Base-by-base conservation (phyloP, 2,329 filamentous ascomycete genomes). In the Ophiosphaerella korrae region DNA sequence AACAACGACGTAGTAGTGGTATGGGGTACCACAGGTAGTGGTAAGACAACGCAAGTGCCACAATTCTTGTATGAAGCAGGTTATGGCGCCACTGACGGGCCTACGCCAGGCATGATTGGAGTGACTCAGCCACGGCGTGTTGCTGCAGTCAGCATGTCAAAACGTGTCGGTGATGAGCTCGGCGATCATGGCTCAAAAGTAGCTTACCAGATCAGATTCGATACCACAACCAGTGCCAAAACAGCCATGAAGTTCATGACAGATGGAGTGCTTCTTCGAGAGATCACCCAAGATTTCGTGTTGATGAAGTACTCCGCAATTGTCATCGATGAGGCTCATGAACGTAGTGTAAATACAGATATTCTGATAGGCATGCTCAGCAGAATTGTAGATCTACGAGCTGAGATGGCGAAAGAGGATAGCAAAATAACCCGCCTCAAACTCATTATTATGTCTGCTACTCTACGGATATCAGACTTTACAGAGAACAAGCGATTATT, bases 191-290 rank as follows among this genome's bases (percentile, higher is more conserved):
- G 86, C n/a, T 80, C 87, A 23, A 83, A 84, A 41, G 92, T 99
- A 6, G 90, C 90, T 4, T 95, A 97, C 71, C 94, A 74, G 71
- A 97, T 99, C 63, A 88, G 95, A 21, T 99, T 97, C 60, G 94
- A 99, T 68, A 91, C 88, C 42, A 93, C 87, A 0, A 86, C 89
- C 1, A 85, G 86, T 42, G 80, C 86, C 24, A 88, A 91, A 45
- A 99, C 94, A 0, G 89, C 90, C 5, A 85, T 99, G 72, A 99
- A 99, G 72, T 99, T 97, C 76, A 97, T 99, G 92, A 99, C 94
- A 0, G 94, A 99, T 73, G 94, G 94, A 82, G 92, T 99, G 24
- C 79, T 99, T 52, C 82, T 99, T 8, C 87, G 94, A 49, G 94
- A 99, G 74, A 88, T 97, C 46, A 87, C 90, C 0, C 87, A 94